Base-by-base conservation (phyloP, 1,139 yeast genomes). In the Meyerozyma carpophila region DNA sequence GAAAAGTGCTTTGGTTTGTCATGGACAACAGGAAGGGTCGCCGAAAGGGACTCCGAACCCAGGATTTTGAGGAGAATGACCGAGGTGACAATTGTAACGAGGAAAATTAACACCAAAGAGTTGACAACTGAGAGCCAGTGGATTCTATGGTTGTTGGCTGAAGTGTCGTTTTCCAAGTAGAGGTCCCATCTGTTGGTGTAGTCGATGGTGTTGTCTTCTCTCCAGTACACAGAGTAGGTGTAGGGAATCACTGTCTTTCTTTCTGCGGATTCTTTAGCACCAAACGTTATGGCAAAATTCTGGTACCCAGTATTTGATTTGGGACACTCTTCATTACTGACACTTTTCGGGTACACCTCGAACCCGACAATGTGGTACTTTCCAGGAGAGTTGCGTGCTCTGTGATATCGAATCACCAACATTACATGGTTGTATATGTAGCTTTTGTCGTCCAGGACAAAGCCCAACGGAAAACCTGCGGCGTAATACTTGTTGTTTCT, bases 221-320 rank as follows among this genome's bases (percentile, higher is more conserved):
- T 73, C 95, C 96, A 90, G 59, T 85, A 85, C 4, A 90, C 91
- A 0, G 96, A 79, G 57, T 89, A 90, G 1, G 96, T 85, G 63
- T 81, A 89, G 8, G 93, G 90, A 39, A 89, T 78, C 7, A 70
- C 55, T 1, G 68, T 59, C 39, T 68, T 66, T 41, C 47, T 16
- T 4, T 27, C 29, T 27, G 5, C 6, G 10, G 52, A 46, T 8
- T 48, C 45, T 43, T 52, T 54, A 21, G 53, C 50, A 14, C 54
- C 48, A 26, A 58, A 47, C 3, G 55, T 47, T 10, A 84, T 54
- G 39, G 81, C 78, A 53, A 71, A 79, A 52, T 81, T 78, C 39
- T 74, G 66, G 57, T 73, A 83, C 53, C 75, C 63, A 50, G 75
- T 80, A 4, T 82, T 70, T 2, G 84, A 78, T 6, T 90, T 90